Percentiles rank a stretch among this genome's conserved stretches.
Conservation (phyloP, 73 alveolate genomes). For the Uronychia binucleata region DNA sequence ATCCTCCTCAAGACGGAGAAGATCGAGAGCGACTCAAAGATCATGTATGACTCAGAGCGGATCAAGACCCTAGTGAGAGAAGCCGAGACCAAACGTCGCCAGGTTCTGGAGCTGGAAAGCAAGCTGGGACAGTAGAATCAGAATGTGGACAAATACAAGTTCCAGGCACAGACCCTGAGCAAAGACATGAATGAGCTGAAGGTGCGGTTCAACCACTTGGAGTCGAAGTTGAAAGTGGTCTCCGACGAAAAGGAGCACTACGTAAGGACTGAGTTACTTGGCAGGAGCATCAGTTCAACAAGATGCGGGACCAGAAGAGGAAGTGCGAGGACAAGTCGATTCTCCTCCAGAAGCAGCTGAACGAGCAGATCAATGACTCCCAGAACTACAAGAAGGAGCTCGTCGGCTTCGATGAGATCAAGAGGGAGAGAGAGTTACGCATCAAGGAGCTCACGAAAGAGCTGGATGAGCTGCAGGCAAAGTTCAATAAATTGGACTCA, state of each 20-base stretch:
- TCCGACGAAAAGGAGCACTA: constrained; percentile 10
- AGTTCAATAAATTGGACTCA: constrained; percentile 4
- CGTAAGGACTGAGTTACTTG: constrained; percentile 7
- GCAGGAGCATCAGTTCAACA: constrained; percentile 4
- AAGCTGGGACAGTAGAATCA: constrained; percentile 2
- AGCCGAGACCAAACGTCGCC: constrained; percentile 3
- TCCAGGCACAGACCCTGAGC: background rate
- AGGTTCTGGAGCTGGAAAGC: background rate
- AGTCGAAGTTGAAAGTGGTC: constrained; percentile 22
- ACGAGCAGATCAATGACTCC: constrained; percentile 17
- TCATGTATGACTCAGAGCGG: constrained; percentile 28
- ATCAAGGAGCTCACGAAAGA: background rate
- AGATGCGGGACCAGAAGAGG: constrained; percentile 11
- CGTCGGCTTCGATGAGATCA: background rate
- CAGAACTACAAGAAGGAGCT: background rate
- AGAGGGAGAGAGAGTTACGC: background rate
- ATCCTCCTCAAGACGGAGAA: constrained; percentile 45
- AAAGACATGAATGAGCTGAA: constrained; percentile 22
- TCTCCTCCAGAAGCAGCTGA: constrained; percentile 15
- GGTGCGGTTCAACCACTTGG: constrained; percentile 15
- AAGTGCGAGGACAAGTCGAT: constrained; percentile 30
- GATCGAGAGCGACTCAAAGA: constrained; percentile 39
- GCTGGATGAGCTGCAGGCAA: background rate
- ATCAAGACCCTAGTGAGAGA: constrained; percentile 33
- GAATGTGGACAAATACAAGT: constrained; percentile 9